Evolutionary conservation across 2,329 filamentous ascomycete genomes (phyloP).

Genomic region (Colletotrichum sojae): DNA sequence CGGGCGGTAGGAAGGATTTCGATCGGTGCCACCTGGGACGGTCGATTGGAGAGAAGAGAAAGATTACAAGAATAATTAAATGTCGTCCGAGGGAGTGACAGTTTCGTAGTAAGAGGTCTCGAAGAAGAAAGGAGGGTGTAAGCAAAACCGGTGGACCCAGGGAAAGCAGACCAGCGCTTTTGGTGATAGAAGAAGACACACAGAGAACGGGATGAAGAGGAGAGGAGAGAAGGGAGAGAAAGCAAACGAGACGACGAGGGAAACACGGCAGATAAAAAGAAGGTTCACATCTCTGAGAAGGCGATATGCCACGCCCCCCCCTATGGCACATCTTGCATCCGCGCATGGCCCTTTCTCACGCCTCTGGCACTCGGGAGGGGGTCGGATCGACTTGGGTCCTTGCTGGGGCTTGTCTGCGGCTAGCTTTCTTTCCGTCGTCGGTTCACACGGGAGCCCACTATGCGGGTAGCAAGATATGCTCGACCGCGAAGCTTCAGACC

Average conservation of each 20-base stretch:
- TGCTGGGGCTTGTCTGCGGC: constrained; percentile 42
- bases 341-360: constrained; percentile 33
- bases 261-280: constrained; percentile 42
- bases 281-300: constrained; percentile 19
- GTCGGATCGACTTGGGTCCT: constrained; percentile 39
- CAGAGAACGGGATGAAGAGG: constrained; percentile 43
- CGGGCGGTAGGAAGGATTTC: constrained; percentile 21
- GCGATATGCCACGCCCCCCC: constrained; percentile 12
- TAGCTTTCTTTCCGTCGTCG: constrained; percentile 42
- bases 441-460: constrained; percentile 40
- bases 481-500: constrained; percentile 41
- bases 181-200: constrained; percentile 50
- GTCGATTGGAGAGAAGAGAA: constrained; percentile 49
- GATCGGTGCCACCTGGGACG: constrained; percentile 42
- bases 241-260: constrained; percentile 44
- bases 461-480: constrained; percentile 40
- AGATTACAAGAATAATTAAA: constrained; percentile 48
- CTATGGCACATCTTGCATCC: constrained; percentile 21
- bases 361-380: constrained; percentile 31
- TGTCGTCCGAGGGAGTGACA: constrained; percentile 40
- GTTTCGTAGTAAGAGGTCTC: constrained; percentile 40
- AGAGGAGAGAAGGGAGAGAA: constrained; percentile 43
- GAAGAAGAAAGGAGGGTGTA: constrained; percentile 50
- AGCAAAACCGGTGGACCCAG: constrained; percentile 51
- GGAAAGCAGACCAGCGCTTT: constrained; percentile 68